Base-by-base conservation (phyloP, 2,329 filamentous ascomycete species). In the Alternaria tenuissima region DNA sequence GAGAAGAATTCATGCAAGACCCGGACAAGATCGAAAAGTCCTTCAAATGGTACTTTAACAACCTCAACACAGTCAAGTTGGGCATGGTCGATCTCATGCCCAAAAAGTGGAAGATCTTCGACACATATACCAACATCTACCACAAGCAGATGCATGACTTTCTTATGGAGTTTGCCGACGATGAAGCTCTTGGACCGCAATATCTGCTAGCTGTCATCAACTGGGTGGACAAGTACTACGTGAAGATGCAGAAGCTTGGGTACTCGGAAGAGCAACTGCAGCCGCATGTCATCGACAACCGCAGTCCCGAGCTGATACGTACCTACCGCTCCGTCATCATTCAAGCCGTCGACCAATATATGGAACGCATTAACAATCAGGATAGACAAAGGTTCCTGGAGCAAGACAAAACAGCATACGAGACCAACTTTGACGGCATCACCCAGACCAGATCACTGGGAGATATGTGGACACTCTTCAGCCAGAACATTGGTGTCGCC, bases 11-110 rank as follows among this genome's bases (percentile, higher is more conserved):
- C 77, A 81, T 94, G 54, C 91, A 90, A 38, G 93, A 98, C 73
- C 92, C 95, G 0, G 86, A 89, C 51, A 88, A 87, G 71, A 84
- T 99, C 47, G 92, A 96, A 65, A 97, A 97, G 82, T 89, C 87
- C 66, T 88, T 97, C 80, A 91, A 91, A 73, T 99, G 95, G 95
- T 99, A 89, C 80, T 99, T 98, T 82, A 97, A 98, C 81, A 94
- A 99, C 77, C 86, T 99, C 38, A 96, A 96, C 78, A 93, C 93
- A 4, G 94, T 97, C 74, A 93, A 94, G 79, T 86, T 96, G 64
- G 94, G 95, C 73, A 96, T 99, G 92, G 88, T 91, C 61, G 87
- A 88, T 28, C 84, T 99, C 54, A 94, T 97, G 88, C 95, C 96
- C 8, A 94, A 92, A 80, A 96, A 95, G 79, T 99, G 95, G 95